These are phyloP conservation scores for Tolypocladium album DNA, from an alignment of 2,329 filamentous ascomycete species.

Conservation along the genomic window DNA sequence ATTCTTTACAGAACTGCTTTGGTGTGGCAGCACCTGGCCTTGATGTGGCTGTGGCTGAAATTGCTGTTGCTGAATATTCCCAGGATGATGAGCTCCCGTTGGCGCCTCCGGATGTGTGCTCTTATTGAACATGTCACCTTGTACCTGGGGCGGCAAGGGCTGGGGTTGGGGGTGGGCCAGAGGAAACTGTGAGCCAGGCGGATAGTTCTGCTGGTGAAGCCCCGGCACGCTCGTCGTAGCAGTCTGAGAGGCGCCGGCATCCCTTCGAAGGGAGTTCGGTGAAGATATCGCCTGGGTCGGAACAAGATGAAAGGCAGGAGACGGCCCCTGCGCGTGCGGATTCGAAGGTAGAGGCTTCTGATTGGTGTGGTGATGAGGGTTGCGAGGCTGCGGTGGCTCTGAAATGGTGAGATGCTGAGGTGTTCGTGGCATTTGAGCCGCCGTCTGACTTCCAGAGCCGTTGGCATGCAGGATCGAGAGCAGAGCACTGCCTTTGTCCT, in stretches of 20 bases:
- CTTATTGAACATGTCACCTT: conserved; percentile 38
- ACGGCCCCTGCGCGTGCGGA: conserved; percentile 16
- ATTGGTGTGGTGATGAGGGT: conserved; percentile 44
- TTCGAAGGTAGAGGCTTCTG: conserved; percentile 27
- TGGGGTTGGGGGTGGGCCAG: conserved; percentile 28
- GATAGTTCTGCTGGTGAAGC: conserved; percentile 10
- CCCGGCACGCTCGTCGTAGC: conserved; percentile 8
- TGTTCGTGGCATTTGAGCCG: conserved; percentile 31
- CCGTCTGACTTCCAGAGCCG: conserved; percentile 8
- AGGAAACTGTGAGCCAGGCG: conserved; percentile 11
- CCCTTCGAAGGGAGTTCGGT: conserved; percentile 7
- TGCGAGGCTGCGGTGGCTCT: conserved; percentile 40
- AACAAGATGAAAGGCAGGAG: conserved; percentile 18
- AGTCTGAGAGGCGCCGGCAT: conserved; percentile 6
- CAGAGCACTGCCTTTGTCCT: conserved; percentile 39
- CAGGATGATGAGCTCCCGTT: neutral
- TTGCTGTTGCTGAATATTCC: conserved; percentile 3
- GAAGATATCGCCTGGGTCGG: conserved; percentile 8
- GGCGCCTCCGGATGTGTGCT: conserved; percentile 17
- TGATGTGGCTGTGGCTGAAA: conserved; percentile 6
- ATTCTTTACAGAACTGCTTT: conserved; percentile 1
- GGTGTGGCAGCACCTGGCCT: conserved; percentile 4
- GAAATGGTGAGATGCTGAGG: conserved; percentile 42
- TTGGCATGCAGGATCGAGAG: conserved; percentile 40
- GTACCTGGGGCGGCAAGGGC: conserved; percentile 44